Percentiles rank a stretch among this genome's conserved stretches.
phyloP scores from a whole-genome alignment of 2,329 filamentous ascomycete genomes.

The Colletotrichum tabaci region DNA sequence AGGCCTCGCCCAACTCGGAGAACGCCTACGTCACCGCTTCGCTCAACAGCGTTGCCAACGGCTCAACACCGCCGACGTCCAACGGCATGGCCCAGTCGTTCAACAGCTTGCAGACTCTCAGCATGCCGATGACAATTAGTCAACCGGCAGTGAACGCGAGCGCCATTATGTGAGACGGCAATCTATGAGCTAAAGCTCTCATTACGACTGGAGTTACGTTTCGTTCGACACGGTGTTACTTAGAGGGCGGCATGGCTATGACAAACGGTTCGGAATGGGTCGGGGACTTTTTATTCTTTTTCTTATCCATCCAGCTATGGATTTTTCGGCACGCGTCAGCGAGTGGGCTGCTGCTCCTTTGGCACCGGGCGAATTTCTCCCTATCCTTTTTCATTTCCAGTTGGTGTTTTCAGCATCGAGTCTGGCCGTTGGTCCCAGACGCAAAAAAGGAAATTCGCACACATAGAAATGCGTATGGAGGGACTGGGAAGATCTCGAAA shows the following conservation, averaged over 20 bases:
- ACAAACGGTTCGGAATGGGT: conserved; percentile 35
- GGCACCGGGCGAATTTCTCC: conserved; percentile 31
- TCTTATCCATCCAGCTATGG: conserved; percentile 36
- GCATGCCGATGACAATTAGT: conserved; percentile 76
- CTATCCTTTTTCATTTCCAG: conserved; percentile 6
- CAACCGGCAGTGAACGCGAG: conserved; percentile 64
- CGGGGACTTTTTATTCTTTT: conserved; percentile 32
- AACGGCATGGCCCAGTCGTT: conserved; percentile 56
- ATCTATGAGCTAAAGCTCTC: conserved; percentile 29
- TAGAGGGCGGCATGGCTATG: conserved; percentile 42
- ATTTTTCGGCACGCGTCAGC: conserved; percentile 38
- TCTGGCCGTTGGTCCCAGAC: conserved; percentile 31
- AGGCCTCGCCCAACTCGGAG: conserved; percentile 82
- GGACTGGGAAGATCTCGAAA: conserved; percentile 38
- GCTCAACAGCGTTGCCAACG: conserved; percentile 62
- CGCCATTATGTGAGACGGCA: conserved; percentile 58
- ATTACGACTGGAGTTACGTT: conserved; percentile 42
- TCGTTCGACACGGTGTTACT: conserved; percentile 40
- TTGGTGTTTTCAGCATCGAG: conserved; percentile 37
- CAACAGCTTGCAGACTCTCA: conserved; percentile 73
- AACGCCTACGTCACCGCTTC: conserved; percentile 72
- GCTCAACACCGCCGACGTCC: conserved; percentile 46
- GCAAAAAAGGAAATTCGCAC: conserved; percentile 38
- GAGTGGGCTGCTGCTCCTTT: conserved; percentile 33
- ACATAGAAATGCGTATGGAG: conserved; percentile 36